These are phyloP conservation scores for Aegilops speltoides DNA, from an alignment of 176 grass and related monocot genomes.

Conservation along the genomic window DNA sequence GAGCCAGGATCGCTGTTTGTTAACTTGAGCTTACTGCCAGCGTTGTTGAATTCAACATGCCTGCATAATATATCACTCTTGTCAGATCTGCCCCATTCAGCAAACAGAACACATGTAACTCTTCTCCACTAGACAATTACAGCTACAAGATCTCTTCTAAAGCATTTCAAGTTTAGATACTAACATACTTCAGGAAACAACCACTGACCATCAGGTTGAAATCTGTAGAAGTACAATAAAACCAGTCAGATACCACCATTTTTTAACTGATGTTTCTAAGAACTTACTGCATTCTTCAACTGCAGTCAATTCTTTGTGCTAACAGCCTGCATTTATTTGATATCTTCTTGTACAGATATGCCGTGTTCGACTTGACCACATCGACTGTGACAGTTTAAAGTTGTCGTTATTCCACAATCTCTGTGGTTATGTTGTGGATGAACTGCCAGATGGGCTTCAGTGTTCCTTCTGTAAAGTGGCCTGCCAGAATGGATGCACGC, in stretches of 20 bases:
- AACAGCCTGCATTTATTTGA: conserved; percentile 15
- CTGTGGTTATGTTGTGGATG: conserved; percentile 55
- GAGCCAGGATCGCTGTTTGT: conserved; percentile 62
- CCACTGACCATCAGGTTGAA: conserved; percentile 2
- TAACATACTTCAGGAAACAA: conserved; percentile 20
- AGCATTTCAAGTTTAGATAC: conserved; percentile 11
- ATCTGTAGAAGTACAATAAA: conserved; percentile 5
- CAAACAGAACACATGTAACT: conserved; percentile 67
- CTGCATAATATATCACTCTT: conserved; percentile 74
- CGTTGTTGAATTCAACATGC: conserved; percentile 85
- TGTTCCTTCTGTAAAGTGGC: conserved; percentile 67
- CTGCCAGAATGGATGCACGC: conserved; percentile 38
- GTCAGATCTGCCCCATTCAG: conserved; percentile 67
- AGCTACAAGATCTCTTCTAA: conserved; percentile 11
- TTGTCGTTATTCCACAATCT: conserved; percentile 53
- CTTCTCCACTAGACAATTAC: neutral
- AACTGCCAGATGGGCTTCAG: conserved; percentile 42
- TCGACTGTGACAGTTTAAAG: conserved; percentile 63
- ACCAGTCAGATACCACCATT: neutral
- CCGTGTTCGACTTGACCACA: conserved; percentile 47
- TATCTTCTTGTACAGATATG: conserved; percentile 60
- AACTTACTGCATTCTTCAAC: neutral
- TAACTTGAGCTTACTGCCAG: conserved; percentile 82
- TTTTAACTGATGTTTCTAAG: conserved; percentile 16
- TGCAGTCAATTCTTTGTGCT: conserved; percentile 12